phyloP scores from a whole-genome alignment of 257 asterid genomes.

The Capsicum rhomboideum region DNA sequence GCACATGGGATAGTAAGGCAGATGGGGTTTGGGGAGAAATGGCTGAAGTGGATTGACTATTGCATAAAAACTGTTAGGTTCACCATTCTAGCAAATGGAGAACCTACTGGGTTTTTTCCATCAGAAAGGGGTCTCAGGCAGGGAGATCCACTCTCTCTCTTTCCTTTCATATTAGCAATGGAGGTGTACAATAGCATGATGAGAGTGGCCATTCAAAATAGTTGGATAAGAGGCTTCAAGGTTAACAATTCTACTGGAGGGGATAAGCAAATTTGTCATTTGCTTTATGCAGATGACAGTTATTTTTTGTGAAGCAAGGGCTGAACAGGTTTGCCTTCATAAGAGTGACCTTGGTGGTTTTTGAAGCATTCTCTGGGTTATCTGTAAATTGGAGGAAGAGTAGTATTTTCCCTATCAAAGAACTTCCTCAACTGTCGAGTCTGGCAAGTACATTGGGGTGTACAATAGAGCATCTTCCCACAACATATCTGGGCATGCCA shows the following conservation, averaged over 20 bases:
- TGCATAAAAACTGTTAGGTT: too few species aligned
- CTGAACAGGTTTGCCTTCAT: background rate
- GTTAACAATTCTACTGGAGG: background rate
- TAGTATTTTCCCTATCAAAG: background rate
- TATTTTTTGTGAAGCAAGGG: background rate
- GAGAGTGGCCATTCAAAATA: too few species aligned
- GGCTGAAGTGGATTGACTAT: background rate
- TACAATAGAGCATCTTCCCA: background rate
- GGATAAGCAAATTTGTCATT: background rate
- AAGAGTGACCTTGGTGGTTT: too few species aligned
- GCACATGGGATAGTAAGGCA: background rate
- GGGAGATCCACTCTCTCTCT: background rate
- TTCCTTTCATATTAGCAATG: too few species aligned
- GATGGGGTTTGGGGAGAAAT: background rate
- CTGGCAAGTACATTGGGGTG: background rate
- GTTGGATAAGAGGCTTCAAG: too few species aligned
- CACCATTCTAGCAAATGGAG: too few species aligned
- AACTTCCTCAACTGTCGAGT: background rate
- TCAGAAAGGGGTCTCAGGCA: background rate
- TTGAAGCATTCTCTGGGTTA: background rate
- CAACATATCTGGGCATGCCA: background rate
- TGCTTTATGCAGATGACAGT: background rate
- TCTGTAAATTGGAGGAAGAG: background rate
- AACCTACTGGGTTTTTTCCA: too few species aligned
- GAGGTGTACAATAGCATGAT: too few species aligned